A percentile compares a stretch with the other conserved stretches of the same genome.
Evolutionary conservation across 805 yeast species (phyloP).

Genomic region (Alloascoidea hylecoeti): DNA sequence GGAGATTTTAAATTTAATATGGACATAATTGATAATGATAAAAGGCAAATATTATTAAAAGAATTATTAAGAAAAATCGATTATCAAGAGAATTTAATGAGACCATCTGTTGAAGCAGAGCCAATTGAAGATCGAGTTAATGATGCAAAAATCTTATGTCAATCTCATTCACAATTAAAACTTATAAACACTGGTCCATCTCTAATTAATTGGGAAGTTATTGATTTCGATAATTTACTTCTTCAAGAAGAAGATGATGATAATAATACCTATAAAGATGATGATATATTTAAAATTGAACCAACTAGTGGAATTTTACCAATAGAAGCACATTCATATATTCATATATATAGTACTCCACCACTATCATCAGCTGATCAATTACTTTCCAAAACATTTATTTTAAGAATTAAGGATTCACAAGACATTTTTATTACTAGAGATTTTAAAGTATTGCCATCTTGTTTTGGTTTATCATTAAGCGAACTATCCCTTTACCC

Average conservation of each 20-base stretch:
- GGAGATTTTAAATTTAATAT: slow-evolving; percentile 19
- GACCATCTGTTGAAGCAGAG: slow-evolving; percentile 24
- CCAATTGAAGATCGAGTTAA: slow-evolving; percentile 17
- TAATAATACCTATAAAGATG: slow-evolving; percentile 9
- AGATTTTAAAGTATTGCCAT: slow-evolving; percentile 11
- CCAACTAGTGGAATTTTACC: slow-evolving; percentile 19
- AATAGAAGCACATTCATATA: slow-evolving; percentile 10
- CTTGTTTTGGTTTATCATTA: slow-evolving; percentile 18
- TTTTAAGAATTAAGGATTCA: slow-evolving; percentile 14
- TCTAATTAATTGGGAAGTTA: slow-evolving; percentile 22
- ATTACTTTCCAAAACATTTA: slow-evolving; percentile 11
- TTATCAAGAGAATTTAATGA: slow-evolving; percentile 25
- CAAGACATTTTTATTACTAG: slow-evolving; percentile 17
- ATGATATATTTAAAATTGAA: slow-evolving; percentile 10
- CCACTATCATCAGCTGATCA: slow-evolving; percentile 7
- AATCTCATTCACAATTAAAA: slow-evolving; percentile 11
- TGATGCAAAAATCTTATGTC: slow-evolving; percentile 14
- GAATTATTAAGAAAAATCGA: slow-evolving; percentile 26
- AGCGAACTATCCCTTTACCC: slow-evolving; percentile 11
- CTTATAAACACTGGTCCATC: slow-evolving; percentile 23
- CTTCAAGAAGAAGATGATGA: slow-evolving; percentile 10
- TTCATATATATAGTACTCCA: slow-evolving; percentile 8
- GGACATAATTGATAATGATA: slow-evolving; percentile 21
- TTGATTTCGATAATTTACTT: slow-evolving; percentile 15
- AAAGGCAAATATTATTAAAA: slow-evolving; percentile 20